phyloP scores from a whole-genome alignment of 75 land plant genomes.

The Picea sitchensis region DNA sequence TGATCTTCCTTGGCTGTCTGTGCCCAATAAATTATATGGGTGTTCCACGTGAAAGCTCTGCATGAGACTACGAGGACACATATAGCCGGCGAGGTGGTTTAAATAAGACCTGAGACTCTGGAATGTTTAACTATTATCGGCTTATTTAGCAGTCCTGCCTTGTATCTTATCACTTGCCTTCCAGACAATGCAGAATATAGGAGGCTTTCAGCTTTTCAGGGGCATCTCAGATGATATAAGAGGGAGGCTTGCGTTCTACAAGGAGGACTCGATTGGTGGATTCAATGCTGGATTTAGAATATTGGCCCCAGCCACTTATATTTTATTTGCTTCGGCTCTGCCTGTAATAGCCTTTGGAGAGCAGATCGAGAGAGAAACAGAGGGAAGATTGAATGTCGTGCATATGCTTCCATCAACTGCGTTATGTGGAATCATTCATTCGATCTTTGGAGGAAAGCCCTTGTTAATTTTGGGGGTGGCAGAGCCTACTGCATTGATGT shows the following conservation, averaged over 20 bases:
- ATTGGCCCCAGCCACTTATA: constrained; percentile 37
- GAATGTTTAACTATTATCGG: too few relatives aligned
- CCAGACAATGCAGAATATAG: too few relatives aligned
- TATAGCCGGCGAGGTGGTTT: too few relatives aligned
- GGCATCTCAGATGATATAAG: not conserved
- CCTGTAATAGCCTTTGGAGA: constrained; percentile 53
- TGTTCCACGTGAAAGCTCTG: too few relatives aligned
- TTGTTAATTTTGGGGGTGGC: constrained; percentile 36
- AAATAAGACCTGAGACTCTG: too few relatives aligned
- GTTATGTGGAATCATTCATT: constrained; percentile 41
- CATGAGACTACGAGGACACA: too few relatives aligned
- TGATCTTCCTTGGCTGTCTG: too few relatives aligned
- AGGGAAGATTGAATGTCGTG: constrained; percentile 27
- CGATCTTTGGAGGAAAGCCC: constrained; percentile 40
- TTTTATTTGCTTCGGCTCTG: constrained; percentile 44
- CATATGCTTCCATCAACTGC: constrained; percentile 34
- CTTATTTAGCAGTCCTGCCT: too few relatives aligned
- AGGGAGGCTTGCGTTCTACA: constrained; percentile 24
- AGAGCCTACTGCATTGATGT: constrained; percentile 38
- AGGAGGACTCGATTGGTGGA: constrained; percentile 31
- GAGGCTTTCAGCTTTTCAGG: not conserved
- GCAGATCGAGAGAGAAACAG: constrained; percentile 40
- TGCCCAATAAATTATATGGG: too few relatives aligned
- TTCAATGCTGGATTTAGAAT: constrained; percentile 35
- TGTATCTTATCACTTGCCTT: too few relatives aligned